phyloP scores from a whole-genome alignment of 2,329 filamentous ascomycete species.

The Calonectria pauciramosa region DNA sequence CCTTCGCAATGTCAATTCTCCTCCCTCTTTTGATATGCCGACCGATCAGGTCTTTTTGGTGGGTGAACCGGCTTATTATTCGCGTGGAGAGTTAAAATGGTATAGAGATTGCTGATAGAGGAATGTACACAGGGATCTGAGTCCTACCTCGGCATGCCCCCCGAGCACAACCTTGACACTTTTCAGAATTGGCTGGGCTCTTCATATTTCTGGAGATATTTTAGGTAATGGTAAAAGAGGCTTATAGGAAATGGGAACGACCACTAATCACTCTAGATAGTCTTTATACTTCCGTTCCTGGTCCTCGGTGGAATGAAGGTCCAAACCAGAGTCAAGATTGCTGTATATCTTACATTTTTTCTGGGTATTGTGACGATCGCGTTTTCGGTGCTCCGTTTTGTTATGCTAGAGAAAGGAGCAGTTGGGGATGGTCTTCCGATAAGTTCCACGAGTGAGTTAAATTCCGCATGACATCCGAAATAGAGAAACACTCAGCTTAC shows the following conservation, averaged over 20 bases:
- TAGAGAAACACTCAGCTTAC: no score
- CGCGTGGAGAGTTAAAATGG: background rate
- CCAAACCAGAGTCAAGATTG: background rate
- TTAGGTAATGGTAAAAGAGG: background rate
- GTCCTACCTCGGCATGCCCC: background rate
- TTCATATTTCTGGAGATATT: background rate
- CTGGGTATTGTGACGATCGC: background rate
- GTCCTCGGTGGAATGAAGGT: background rate
- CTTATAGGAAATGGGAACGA: background rate
- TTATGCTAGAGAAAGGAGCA: background rate
- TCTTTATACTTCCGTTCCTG: background rate
- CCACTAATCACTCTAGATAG: background rate
- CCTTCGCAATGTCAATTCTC: background rate
- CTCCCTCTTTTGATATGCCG: background rate
- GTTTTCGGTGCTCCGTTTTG: background rate
- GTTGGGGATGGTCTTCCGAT: background rate
- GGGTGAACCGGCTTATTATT: background rate
- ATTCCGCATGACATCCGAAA: no score
- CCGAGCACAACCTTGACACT: background rate
- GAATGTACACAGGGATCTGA: background rate
- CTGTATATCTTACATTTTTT: background rate
- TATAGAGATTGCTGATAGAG: background rate
- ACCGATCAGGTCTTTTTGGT: background rate
- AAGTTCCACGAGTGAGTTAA: background rate
- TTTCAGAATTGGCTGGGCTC: background rate